These are phyloP conservation scores for Petasospora fabianii DNA, from an alignment of 1,139 yeast species.

Conservation along the genomic window DNA sequence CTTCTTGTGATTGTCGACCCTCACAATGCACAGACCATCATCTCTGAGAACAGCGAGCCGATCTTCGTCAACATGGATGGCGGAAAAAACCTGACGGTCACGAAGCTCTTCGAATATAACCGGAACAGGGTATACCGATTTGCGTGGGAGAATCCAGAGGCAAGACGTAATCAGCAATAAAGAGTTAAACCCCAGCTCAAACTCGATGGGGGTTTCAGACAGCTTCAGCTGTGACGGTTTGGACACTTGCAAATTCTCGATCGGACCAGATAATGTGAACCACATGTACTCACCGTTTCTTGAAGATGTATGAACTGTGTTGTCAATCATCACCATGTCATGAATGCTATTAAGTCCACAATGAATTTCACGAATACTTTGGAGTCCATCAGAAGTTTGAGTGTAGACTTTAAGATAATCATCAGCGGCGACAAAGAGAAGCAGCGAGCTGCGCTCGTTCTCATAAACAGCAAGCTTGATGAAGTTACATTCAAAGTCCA, in stretches of 20 bases:
- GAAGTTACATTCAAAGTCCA: conserved; percentile 15
- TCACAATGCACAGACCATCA: conserved; percentile 44
- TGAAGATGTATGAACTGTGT: conserved; percentile 18
- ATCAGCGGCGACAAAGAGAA: conserved; percentile 11
- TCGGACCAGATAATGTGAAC: conserved; percentile 2
- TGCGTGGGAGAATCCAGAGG: conserved; percentile 42
- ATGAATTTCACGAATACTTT: neutral
- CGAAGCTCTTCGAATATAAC: conserved; percentile 41
- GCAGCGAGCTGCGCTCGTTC: conserved; percentile 4
- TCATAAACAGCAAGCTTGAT: conserved; percentile 16
- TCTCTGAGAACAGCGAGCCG: conserved; percentile 41
- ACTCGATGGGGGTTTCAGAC: conserved; percentile 19
- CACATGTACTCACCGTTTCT: conserved; percentile 19
- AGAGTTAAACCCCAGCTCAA: conserved; percentile 14
- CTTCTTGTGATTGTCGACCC: conserved; percentile 29
- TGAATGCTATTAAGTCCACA: conserved; percentile 16
- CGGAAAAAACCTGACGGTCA: conserved; percentile 27
- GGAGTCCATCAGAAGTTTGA: neutral
- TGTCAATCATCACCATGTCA: conserved; percentile 17
- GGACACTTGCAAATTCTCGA: neutral
- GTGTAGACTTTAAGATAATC: conserved; percentile 6
- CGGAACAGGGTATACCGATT: conserved; percentile 36
- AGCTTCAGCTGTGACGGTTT: conserved; percentile 6
- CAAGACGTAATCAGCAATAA: conserved; percentile 33
- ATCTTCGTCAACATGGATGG: conserved; percentile 21